Evolutionary conservation across 2,329 filamentous ascomycete species (phyloP).

Genomic region (Colletotrichum eremochloae): DNA sequence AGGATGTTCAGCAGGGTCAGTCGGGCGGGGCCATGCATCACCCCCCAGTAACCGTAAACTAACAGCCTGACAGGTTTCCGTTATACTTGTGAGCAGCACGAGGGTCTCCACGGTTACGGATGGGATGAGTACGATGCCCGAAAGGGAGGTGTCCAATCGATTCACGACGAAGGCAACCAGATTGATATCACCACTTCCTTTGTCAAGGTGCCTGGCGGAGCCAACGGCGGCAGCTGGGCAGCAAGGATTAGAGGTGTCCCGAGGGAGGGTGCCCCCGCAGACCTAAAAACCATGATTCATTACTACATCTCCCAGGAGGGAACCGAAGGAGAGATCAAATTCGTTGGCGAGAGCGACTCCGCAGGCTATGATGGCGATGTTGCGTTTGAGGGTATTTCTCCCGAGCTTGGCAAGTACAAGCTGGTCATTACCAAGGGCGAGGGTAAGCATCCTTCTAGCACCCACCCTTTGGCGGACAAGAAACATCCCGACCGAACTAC

Average conservation of each 20-base stretch:
- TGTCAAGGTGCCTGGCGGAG: constrained; percentile 89
- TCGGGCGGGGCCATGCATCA: background rate
- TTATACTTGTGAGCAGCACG: constrained; percentile 95
- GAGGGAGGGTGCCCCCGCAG: constrained; percentile 74
- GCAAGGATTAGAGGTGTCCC: constrained; percentile 87
- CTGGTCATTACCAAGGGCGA: constrained; percentile 81
- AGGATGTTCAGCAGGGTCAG: constrained; percentile 81
- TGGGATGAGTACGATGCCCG: constrained; percentile 98
- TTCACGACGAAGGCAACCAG: constrained; percentile 89
- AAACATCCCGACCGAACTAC: constrained; percentile 83
- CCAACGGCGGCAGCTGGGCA: constrained; percentile 91
- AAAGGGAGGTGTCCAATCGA: constrained; percentile 87
- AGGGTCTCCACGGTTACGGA: constrained; percentile 94
- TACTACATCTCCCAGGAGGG: constrained; percentile 90
- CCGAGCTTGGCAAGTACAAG: constrained; percentile 82
- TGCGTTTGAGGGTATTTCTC: constrained; percentile 76
- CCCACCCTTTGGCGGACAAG: constrained; percentile 74
- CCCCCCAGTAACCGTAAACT: background rate
- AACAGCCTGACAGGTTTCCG: constrained; percentile 76
- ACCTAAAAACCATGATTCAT: constrained; percentile 81
- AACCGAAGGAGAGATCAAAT: constrained; percentile 71
- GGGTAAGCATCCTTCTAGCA: constrained; percentile 71
- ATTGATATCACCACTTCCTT: constrained; percentile 95
- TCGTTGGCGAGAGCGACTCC: constrained; percentile 64
- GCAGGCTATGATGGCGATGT: constrained; percentile 72